Base-by-base conservation (phyloP, 2,329 filamentous ascomycete genomes). In the Nigrospora osmanthi region DNA sequence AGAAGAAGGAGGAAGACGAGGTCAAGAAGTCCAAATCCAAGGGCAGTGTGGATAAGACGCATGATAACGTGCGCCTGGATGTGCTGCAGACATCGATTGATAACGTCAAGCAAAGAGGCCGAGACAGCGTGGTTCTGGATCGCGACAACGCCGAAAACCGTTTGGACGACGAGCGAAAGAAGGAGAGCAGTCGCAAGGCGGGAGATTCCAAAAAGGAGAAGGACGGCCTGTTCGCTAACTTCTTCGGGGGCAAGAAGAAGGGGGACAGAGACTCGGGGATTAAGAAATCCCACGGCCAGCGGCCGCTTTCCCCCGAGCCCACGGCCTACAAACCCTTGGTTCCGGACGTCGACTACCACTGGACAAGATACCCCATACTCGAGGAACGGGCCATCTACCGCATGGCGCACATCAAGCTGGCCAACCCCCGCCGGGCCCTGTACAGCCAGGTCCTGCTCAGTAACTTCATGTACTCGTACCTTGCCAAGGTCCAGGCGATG, bases 401-500 rank as follows among this genome's bases (percentile, higher is more conserved):
- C 49, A 95, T 98, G 88, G 93, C 93, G 15, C 93, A 98, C 62
- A 94, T 97, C 68, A 98, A 98, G 66, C 80, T 98, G 49, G 93
- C 93, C n/a, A 97, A 98, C 60, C 93, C 93, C 34, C 83, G 91
- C 38, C 84, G 93, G 45, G 87, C 91, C 35, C 70, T 98, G 42
- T 85, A 95, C 60, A 96, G 91, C 48, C 93, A 98, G 65, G 93
- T 98, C 17, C 73, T 98, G 47, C 78, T 98, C 54, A 96, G 90
- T 67, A 98, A 98, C 64, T 98, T 98, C 67, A 98, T 98, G 93
- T 98, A 98, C 69, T 93, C 89, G 46, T 98, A 98, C 63, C 78
- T 98, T 52, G 93, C 93, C 50, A 98, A 97, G 65, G 93, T 98
- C 38, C 93, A 98, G 67, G 89, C 94, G 58, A 96, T 96, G 88